Evolutionary conservation across 352 stramenopile species (phyloP).

Genomic region (Phytophthora macrochlamydospora): DNA sequence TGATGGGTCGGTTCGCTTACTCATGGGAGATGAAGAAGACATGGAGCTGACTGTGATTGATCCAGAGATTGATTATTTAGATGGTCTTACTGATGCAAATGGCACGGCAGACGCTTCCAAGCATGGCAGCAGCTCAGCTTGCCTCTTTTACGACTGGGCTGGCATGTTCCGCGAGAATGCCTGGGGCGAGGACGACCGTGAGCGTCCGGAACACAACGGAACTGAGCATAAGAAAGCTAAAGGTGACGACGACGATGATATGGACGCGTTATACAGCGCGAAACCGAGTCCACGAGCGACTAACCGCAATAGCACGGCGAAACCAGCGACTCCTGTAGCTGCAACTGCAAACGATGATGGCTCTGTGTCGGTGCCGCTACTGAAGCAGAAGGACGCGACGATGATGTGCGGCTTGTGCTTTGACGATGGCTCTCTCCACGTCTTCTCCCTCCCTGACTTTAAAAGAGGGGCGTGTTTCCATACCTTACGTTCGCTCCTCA

Average conservation of each 20-base stretch:
- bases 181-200: constrained; percentile 57
- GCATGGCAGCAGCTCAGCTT: constrained; percentile 64
- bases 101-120: constrained; percentile 30
- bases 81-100: constrained; percentile 37
- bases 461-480: constrained; percentile 81
- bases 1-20: constrained; percentile 76
- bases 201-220: constrained; percentile 23
- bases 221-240: constrained; percentile 18
- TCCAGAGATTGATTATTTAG: constrained; percentile 65
- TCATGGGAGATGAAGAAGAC: constrained; percentile 85
- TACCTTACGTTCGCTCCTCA: constrained; percentile 86
- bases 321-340: constrained; percentile 1
- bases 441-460: constrained; percentile 86
- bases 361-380: constrained; percentile 58
- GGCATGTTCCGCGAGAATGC: constrained; percentile 77
- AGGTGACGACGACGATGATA: constrained; percentile 70
- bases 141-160: constrained; percentile 86
- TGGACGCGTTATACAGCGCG: constrained; percentile 72
- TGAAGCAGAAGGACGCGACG: constrained; percentile 53
- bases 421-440: constrained; percentile 78
- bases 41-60: constrained; percentile 84
- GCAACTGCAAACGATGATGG: constrained; percentile 34
- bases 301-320: constrained; percentile 19
- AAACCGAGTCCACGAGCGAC: constrained; percentile 37
- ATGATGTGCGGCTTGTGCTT: constrained; percentile 89